Conservation (phyloP, 2,329 filamentous ascomycete species). For the Pestalotiopsis sp. region DNA sequence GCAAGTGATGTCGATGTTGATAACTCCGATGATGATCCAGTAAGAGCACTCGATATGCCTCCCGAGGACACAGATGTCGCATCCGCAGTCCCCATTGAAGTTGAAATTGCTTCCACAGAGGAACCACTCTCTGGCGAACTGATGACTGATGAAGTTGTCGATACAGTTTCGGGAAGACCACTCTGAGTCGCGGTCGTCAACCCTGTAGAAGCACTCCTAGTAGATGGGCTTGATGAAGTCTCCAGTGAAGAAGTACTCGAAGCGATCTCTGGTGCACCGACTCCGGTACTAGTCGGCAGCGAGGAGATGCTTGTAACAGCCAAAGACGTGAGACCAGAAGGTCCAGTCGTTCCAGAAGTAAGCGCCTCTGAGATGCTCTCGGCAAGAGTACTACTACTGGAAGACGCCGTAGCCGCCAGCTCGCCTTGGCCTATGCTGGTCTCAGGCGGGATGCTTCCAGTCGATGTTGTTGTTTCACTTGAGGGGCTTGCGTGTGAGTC, state of each 20-base stretch:
- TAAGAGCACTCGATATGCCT: not conserved
- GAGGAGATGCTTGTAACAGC: not conserved
- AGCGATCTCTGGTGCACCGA: not conserved
- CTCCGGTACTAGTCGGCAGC: not conserved
- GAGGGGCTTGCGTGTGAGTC: too few species aligned
- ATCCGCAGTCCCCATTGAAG: not conserved
- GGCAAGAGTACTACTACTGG: not conserved
- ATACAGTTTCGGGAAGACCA: not conserved
- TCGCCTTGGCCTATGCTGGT: not conserved
- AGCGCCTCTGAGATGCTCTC: not conserved
- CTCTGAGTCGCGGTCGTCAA: not conserved
- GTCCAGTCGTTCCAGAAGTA: not conserved
- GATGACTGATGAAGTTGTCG: not conserved
- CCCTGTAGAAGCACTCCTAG: not conserved
- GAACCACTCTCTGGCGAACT: not conserved
- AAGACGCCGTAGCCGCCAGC: not conserved
- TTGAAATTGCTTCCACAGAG: not conserved
- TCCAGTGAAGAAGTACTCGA: not conserved
- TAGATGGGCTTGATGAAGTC: not conserved
- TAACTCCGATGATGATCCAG: not conserved
- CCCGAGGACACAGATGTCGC: not conserved
- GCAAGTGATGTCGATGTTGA: not conserved
- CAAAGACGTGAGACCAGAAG: not conserved
- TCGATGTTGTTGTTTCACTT: not conserved
- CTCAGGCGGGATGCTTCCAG: not conserved